phyloP scores from a whole-genome alignment of 306 rosid genomes.

The Phaseolus lunatus region DNA sequence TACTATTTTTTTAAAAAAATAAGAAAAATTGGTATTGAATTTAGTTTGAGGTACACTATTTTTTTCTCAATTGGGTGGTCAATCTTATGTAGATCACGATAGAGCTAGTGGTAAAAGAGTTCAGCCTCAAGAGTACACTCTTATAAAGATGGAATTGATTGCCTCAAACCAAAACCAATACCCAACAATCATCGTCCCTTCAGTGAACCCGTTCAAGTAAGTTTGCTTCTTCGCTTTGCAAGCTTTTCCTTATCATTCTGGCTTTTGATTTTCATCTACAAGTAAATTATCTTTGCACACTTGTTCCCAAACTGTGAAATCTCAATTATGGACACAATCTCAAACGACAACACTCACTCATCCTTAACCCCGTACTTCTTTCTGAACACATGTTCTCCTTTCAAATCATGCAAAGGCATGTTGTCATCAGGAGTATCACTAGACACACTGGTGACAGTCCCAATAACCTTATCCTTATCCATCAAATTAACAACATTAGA shows the following conservation, averaged over 20 bases:
- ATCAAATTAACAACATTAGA: slow-evolving; percentile 90
- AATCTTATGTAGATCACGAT: slow-evolving; percentile 97
- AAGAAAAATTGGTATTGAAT: no score
- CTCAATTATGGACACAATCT: slow-evolving; percentile 81
- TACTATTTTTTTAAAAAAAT: no score
- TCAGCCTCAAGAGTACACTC: slow-evolving; percentile 92
- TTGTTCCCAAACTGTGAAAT: slow-evolving; percentile 81
- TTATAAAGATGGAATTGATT: slow-evolving; percentile 87
- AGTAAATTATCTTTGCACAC: slow-evolving; percentile 84
- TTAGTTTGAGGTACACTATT: slow-evolving; percentile 80
- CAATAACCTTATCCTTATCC: slow-evolving; percentile 96
- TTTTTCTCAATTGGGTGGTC: slow-evolving; percentile 92
- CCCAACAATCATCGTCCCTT: slow-evolving; percentile 83
- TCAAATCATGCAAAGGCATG: slow-evolving; percentile 90
- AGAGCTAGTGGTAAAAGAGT: slow-evolving; percentile 96
- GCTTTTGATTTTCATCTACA: slow-evolving; percentile 81
- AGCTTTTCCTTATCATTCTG: slow-evolving; percentile 96
- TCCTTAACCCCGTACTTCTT: slow-evolving; percentile 83
- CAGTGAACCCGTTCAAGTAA: slow-evolving; percentile 91
- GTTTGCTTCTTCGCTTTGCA: slow-evolving; percentile 92
- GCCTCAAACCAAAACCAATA: no score
- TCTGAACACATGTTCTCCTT: slow-evolving; percentile 73
- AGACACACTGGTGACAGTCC: slow-evolving; percentile 94
- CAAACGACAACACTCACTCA: slow-evolving; percentile 90
- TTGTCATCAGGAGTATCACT: slow-evolving; percentile 97